phyloP scores from a whole-genome alignment of 1,284 basidiomycete species.

The Sanguinoderma infundibulare region DNA sequence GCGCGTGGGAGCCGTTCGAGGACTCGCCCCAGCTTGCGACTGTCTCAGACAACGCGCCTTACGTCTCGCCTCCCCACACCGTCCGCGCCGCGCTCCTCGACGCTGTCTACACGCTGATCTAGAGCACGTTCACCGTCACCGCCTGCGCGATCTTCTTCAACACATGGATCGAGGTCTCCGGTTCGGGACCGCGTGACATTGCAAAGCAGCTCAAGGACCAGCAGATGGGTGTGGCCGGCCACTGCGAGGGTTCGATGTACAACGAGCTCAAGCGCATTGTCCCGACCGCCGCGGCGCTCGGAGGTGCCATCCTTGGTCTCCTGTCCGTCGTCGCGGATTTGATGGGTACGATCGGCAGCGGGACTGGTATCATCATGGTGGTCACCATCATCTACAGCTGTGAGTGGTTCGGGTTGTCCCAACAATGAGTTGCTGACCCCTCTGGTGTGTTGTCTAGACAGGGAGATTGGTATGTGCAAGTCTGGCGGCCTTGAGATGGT shows the following conservation, averaged over 20 bases:
- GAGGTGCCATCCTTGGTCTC: slow-evolving; percentile 93
- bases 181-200: slow-evolving; percentile 93
- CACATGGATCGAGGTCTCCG: slow-evolving; percentile 99
- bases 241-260: slow-evolving; percentile 97
- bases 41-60: slow-evolving; percentile 94
- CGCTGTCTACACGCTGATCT: slow-evolving; percentile 92
- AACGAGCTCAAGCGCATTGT: slow-evolving; percentile 99
- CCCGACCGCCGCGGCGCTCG: slow-evolving; percentile 96
- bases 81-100: slow-evolving; percentile 87
- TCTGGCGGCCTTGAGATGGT: slow-evolving; percentile 77
- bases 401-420: slow-evolving; percentile 43
- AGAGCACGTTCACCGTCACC: slow-evolving; percentile 92
- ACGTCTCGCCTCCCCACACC: slow-evolving; percentile 96
- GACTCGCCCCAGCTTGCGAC: slow-evolving; percentile 93
- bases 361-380: slow-evolving; percentile 97
- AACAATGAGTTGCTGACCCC: not conserved
- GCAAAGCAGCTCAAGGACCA: slow-evolving; percentile 99
- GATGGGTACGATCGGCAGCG: slow-evolving; percentile 94
- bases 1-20: slow-evolving; percentile 97
- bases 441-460: slow-evolving; percentile 50
- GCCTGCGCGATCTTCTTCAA: slow-evolving; percentile 98
- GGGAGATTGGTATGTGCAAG: slow-evolving; percentile 82
- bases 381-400: slow-evolving; percentile 98
- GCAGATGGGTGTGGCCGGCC: slow-evolving; percentile 98
- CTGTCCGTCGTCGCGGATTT: slow-evolving; percentile 96